These are phyloP conservation scores for Kluyveromyces sp. DNA, from an alignment of 1,139 yeast species.

Conservation along the genomic window DNA sequence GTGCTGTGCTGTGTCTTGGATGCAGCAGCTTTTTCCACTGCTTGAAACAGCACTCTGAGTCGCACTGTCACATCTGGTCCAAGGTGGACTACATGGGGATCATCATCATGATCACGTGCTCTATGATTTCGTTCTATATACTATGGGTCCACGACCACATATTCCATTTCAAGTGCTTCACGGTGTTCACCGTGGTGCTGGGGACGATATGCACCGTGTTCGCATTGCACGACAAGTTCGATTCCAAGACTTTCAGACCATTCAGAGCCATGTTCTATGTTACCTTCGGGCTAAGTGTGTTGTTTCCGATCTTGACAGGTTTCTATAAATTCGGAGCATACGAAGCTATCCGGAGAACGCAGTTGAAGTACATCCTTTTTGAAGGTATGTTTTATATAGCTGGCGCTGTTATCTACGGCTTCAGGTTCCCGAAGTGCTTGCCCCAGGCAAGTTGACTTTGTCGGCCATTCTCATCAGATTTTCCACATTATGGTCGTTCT, in stretches of 20 bases:
- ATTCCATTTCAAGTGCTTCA: constrained; percentile 37
- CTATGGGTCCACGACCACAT: constrained; percentile 56
- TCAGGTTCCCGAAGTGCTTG: constrained; percentile 62
- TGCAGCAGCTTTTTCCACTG: constrained; percentile 76
- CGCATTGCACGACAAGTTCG: constrained; percentile 60
- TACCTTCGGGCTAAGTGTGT: constrained; percentile 66
- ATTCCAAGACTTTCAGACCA: constrained; percentile 62
- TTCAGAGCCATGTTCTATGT: constrained; percentile 74
- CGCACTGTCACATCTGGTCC: constrained; percentile 51
- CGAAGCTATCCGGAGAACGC: constrained; percentile 45
- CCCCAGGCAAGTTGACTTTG: constrained; percentile 61
- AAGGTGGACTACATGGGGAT: constrained; percentile 85
- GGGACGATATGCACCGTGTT: constrained; percentile 58
- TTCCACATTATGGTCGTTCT: constrained; percentile 76
- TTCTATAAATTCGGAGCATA: constrained; percentile 36
- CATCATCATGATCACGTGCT: constrained; percentile 66
- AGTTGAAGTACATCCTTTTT: constrained; percentile 48
- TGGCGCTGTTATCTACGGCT: constrained; percentile 77
- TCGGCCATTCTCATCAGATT: constrained; percentile 83
- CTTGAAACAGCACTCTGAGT: constrained; percentile 65
- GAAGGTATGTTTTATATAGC: constrained; percentile 68
- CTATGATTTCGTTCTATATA: constrained; percentile 65
- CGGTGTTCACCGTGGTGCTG: constrained; percentile 42
- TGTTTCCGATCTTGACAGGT: constrained; percentile 64
- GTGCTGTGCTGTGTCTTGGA: constrained; percentile 53